phyloP scores from a whole-genome alignment of 768 basidiomycete genomes.

The Leucocoprinus birnbaumii region DNA sequence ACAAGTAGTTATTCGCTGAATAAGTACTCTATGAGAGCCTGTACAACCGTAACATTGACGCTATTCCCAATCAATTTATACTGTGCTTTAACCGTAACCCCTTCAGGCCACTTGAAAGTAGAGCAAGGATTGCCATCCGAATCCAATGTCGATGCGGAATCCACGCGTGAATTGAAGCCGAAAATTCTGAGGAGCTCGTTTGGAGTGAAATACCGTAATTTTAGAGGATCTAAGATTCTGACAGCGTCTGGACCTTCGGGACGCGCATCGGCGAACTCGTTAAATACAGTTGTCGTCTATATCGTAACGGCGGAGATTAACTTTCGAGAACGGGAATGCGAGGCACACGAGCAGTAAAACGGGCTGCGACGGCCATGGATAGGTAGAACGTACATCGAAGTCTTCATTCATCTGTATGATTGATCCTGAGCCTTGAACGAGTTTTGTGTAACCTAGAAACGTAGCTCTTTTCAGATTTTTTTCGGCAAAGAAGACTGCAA shows the following conservation, averaged over 20 bases:
- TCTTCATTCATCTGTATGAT: constrained; percentile 69
- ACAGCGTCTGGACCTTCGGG: constrained; percentile 39
- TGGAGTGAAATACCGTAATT: constrained; percentile 74
- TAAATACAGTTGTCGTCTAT: constrained; percentile 61
- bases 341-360: no score
- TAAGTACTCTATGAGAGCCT: constrained; percentile 57
- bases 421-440: constrained; percentile 78
- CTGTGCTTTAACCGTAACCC: constrained; percentile 49
- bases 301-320: neutral
- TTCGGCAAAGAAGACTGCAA: neutral
- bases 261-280: constrained; percentile 49
- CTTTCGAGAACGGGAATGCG: neutral
- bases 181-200: constrained; percentile 69
- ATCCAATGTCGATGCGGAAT: no score
- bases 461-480: neutral
- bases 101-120: constrained; percentile 67
- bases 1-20: constrained; percentile 23
- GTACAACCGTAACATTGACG: constrained; percentile 74
- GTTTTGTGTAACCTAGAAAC: constrained; percentile 62
- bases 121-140: constrained; percentile 2
- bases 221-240: constrained; percentile 53
- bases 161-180: constrained; percentile 41
- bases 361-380: neutral
- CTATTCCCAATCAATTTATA: constrained; percentile 83
- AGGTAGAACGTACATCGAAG: constrained; percentile 47